These are phyloP conservation scores for Gossypium davidsonii DNA, from an alignment of 441 rosid genomes.

Conservation along the genomic window DNA sequence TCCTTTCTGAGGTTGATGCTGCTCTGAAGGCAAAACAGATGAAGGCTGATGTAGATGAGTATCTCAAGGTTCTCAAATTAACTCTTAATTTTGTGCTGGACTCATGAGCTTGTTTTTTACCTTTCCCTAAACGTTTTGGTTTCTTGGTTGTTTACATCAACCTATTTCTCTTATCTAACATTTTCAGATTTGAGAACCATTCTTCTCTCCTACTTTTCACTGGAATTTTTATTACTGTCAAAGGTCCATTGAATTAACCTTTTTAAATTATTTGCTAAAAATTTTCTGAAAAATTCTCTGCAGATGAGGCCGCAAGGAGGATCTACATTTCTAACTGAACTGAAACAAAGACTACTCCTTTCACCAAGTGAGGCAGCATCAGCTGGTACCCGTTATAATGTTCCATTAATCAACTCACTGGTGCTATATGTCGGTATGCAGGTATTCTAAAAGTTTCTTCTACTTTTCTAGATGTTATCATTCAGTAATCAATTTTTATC, in stretches of 20 bases:
- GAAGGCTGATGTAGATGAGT: slow-evolving; percentile 93
- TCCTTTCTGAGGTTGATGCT: slow-evolving; percentile 92
- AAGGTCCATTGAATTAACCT: neutral
- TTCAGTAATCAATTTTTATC: neutral
- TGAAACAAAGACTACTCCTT: slow-evolving; percentile 82
- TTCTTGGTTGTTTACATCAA: neutral
- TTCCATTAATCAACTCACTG: slow-evolving; percentile 87
- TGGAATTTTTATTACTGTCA: neutral
- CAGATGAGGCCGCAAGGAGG: slow-evolving; percentile 79
- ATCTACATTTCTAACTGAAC: slow-evolving; percentile 64
- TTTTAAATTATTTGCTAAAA: neutral
- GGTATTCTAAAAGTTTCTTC: slow-evolving; percentile 32
- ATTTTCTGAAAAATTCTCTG: slow-evolving; percentile 7
- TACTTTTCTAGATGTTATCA: neutral
- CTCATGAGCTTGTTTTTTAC: neutral
- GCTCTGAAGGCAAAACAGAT: slow-evolving; percentile 78
- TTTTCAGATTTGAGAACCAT: neutral
- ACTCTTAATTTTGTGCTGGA: neutral
- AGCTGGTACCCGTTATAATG: slow-evolving; percentile 88
- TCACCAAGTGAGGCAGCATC: slow-evolving; percentile 63
- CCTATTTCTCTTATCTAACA: neutral
- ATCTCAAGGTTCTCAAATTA: slow-evolving; percentile 56
- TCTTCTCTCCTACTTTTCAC: neutral
- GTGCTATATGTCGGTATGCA: slow-evolving; percentile 98
- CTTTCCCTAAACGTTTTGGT: neutral